Evolutionary conservation across 495 filamentous ascomycete species (phyloP).

Genomic region (Xylaria flabelliformis): DNA sequence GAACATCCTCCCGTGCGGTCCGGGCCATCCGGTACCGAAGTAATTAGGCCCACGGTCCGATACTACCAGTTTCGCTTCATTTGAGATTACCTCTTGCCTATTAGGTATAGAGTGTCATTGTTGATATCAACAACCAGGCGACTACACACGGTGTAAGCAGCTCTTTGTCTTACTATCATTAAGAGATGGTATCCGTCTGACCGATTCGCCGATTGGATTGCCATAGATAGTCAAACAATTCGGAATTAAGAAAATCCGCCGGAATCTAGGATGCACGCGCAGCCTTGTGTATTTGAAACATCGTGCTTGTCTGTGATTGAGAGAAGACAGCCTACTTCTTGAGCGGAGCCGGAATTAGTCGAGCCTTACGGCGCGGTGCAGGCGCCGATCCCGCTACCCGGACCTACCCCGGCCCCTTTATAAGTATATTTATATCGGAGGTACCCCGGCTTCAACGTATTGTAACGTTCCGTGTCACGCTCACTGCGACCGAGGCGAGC

Average conservation of each 20-base stretch:
- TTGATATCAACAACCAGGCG: not conserved
- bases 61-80: not conserved
- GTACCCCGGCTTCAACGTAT: constrained; percentile 17
- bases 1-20: constrained; percentile 18
- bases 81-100: constrained; percentile 1
- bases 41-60: not conserved
- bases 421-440: constrained; percentile 15
- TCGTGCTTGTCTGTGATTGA: not conserved
- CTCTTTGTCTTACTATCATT: constrained; percentile 8
- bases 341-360: constrained; percentile 4
- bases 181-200: not conserved
- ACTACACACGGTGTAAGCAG: constrained; percentile 20
- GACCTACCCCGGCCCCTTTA: constrained; percentile 24
- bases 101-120: not conserved
- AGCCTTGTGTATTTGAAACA: constrained; percentile 5
- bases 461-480: constrained; percentile 24
- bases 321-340: not conserved
- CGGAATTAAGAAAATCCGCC: not conserved
- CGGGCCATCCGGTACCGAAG: constrained; percentile 16
- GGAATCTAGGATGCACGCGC: not conserved
- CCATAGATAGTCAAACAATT: not conserved
- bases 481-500: not conserved
- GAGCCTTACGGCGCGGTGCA: not conserved
- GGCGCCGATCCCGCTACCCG: constrained; percentile 21
- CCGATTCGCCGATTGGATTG: not conserved